Percentiles rank a stretch among this genome's conserved stretches.
These are phyloP conservation scores for Balamuthia mandrillaris DNA, from an alignment of 208 protist genomes.

Conservation along the genomic window DNA sequence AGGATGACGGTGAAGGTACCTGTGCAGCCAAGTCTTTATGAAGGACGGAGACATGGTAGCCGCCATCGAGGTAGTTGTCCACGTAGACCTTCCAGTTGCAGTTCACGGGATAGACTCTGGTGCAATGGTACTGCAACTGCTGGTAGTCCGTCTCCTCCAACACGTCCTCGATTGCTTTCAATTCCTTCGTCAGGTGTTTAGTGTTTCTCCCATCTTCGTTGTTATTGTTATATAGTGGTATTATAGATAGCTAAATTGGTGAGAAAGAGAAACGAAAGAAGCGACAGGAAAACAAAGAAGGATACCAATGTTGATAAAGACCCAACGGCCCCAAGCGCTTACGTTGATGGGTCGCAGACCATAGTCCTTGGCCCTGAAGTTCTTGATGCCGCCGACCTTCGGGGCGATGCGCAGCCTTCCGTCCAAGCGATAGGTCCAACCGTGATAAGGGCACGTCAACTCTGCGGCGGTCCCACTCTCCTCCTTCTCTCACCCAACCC, in stretches of 20 bases:
- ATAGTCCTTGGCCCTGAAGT: slow-evolving; percentile 18
- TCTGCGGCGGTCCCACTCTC: too few species aligned
- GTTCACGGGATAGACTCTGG: neutral
- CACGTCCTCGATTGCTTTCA: neutral
- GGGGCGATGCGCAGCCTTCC: neutral
- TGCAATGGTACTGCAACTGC: neutral
- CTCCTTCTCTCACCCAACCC: too few species aligned
- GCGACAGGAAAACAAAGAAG: neutral
- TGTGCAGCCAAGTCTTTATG: neutral
- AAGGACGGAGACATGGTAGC: neutral
- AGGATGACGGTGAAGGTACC: too few species aligned
- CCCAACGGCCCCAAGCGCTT: neutral
- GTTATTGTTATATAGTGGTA: too few species aligned
- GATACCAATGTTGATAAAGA: slow-evolving; percentile 9
- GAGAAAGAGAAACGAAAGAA: too few species aligned
- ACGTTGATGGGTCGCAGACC: neutral
- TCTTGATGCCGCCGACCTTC: slow-evolving; percentile 15
- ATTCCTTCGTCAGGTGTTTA: too few species aligned
- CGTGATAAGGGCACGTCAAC: slow-evolving; percentile 32
- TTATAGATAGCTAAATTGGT: too few species aligned
- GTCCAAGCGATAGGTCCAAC: slow-evolving; percentile 25
- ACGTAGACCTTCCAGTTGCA: slow-evolving; percentile 45
- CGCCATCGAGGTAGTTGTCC: slow-evolving; percentile 47
- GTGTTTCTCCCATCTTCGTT: too few species aligned
- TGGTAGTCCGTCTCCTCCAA: neutral